Evolutionary conservation across 1,139 yeast species (phyloP), one percentile per base, ranked within the genome.

Genomic region (Groenewaldozyma auringiensis): DNA sequence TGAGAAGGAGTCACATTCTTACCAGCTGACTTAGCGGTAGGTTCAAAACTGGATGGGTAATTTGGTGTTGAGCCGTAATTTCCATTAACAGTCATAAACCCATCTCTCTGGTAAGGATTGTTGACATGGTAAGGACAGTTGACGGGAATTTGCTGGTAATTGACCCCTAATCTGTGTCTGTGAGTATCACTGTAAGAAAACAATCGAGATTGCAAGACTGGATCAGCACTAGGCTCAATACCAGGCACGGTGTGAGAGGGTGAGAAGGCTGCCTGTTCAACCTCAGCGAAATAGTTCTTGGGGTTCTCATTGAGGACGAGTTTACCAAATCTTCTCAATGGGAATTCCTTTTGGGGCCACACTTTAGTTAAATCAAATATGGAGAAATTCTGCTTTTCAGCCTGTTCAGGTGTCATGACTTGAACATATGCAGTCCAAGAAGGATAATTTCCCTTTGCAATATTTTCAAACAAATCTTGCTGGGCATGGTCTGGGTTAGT

Each of bases 181-280:
- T 84, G 94, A 46, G 95, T 84, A 68, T 85, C 95, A 49, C 89
- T 80, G 70, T 85, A 85, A 34, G 94, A 82, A 68, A 84, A 85
- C 57, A 85, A 71, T 68, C 95, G 79, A 17, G 88, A 78, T 70
- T 85, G 95, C 65, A 85, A 72, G 42, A 85, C 94, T 43, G 94
- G 94, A 64, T 85, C 95, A 56, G 88, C 88, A 42, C 88, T 79
- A 44, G 95, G 77, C 66, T 83, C 87, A 75, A 82, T 79, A 57
- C 83, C 85, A 47, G 94, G 94, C 48, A 85, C 86, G 34, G 88
- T 78, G 67, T 85, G 87, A 37, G 88, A 76, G 50, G 95, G 95
- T 41, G 88, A 74, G 68, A 84, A 83, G 13, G 89, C 89, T 53
- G 83, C 82, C 67, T 82, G 89, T 68, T 83, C 92, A 58, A 81